Conservation (phyloP, 2,329 filamentous ascomycete species). For the Boeremia lycopersici region DNA sequence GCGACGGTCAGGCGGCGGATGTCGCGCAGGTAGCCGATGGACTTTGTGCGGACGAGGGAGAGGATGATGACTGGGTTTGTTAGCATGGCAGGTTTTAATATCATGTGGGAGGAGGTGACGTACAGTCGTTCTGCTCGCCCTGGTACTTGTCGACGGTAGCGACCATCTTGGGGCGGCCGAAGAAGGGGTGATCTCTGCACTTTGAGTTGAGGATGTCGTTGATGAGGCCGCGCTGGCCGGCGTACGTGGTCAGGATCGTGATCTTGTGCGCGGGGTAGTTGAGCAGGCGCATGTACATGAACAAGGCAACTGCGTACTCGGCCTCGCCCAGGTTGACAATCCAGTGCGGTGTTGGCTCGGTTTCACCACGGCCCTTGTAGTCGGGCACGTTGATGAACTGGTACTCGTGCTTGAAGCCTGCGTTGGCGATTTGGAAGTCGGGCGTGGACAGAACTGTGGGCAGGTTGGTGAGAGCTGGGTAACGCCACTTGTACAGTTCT, state of each 20-base stretch:
- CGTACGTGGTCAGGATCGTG: slow-evolving; percentile 90
- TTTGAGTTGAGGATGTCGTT: slow-evolving; percentile 83
- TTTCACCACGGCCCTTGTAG: slow-evolving; percentile 88
- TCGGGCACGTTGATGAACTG: slow-evolving; percentile 96
- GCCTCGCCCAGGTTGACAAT: slow-evolving; percentile 96
- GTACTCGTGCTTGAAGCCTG: slow-evolving; percentile 91
- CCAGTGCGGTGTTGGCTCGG: slow-evolving; percentile 90
- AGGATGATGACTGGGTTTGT: slow-evolving; percentile 77
- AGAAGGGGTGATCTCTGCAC: slow-evolving; percentile 81
- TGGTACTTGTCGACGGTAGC: slow-evolving; percentile 99
- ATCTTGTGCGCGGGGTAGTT: slow-evolving; percentile 87
- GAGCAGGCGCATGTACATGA: slow-evolving; percentile 94
- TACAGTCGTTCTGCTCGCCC: slow-evolving; percentile 98
- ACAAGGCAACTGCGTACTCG: slow-evolving; percentile 94
- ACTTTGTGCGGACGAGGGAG: slow-evolving; percentile 85
- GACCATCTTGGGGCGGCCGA: slow-evolving; percentile 86
- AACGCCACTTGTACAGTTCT: slow-evolving; percentile 91
- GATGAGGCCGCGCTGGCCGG: slow-evolving; percentile 87
- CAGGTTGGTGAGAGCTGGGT: slow-evolving; percentile 78
- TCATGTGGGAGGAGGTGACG: slow-evolving; percentile 50
- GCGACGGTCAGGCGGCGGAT: slow-evolving; percentile 93
- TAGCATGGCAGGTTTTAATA: slow-evolving; percentile 2
- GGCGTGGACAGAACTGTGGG: slow-evolving; percentile 70
- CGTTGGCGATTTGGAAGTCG: slow-evolving; percentile 83
- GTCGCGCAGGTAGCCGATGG: slow-evolving; percentile 91